A percentile compares a stretch with the other conserved stretches of the same genome.
Conservation (phyloP, 2,329 filamentous ascomycete species). For the Plenodomus tracheiphilus region DNA sequence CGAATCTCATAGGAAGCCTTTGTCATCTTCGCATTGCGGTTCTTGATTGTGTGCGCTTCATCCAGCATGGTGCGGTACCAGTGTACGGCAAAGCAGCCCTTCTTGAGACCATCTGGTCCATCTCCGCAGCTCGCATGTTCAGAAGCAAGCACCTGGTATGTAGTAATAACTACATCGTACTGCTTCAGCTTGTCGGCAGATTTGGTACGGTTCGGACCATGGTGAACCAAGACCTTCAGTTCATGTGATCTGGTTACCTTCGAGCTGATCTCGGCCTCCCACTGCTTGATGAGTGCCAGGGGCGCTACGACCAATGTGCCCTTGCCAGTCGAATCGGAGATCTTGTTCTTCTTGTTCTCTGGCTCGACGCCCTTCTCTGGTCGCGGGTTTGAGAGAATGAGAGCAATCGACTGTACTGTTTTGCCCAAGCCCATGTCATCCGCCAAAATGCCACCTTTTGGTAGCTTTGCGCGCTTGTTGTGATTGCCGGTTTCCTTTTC, state of each 20-base stretch:
- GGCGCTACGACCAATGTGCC: slow-evolving; percentile 91
- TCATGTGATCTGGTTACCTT: slow-evolving; percentile 72
- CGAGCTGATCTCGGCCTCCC: slow-evolving; percentile 89
- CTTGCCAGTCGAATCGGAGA: slow-evolving; percentile 71
- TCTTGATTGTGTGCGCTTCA: slow-evolving; percentile 98
- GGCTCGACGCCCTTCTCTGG: slow-evolving; percentile 55
- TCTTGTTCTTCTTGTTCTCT: slow-evolving; percentile 63
- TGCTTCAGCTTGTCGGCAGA: slow-evolving; percentile 72
- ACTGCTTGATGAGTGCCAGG: slow-evolving; percentile 91
- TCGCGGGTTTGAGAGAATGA: slow-evolving; percentile 82
- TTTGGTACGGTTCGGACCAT: slow-evolving; percentile 85
- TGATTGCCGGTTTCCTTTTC: slow-evolving; percentile 85
- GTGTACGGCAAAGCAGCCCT: slow-evolving; percentile 85
- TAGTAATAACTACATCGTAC: slow-evolving; percentile 96
- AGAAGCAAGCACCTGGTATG: slow-evolving; percentile 92
- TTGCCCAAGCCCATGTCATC: slow-evolving; percentile 98
- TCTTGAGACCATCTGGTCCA: slow-evolving; percentile 64
- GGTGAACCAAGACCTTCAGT: slow-evolving; percentile 84
- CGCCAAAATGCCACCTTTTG: slow-evolving; percentile 91
- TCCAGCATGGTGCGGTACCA: slow-evolving; percentile 97
- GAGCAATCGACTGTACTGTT: slow-evolving; percentile 88
- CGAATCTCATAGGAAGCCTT: slow-evolving; percentile 86
- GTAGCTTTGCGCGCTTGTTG: slow-evolving; percentile 76
- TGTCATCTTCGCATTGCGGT: slow-evolving; percentile 92
- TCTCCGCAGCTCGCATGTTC: slow-evolving; percentile 76